Percentiles rank a stretch among this genome's conserved stretches.
Evolutionary conservation across 352 stramenopile genomes (phyloP).

Genomic region (Globisporangium nagaii): DNA sequence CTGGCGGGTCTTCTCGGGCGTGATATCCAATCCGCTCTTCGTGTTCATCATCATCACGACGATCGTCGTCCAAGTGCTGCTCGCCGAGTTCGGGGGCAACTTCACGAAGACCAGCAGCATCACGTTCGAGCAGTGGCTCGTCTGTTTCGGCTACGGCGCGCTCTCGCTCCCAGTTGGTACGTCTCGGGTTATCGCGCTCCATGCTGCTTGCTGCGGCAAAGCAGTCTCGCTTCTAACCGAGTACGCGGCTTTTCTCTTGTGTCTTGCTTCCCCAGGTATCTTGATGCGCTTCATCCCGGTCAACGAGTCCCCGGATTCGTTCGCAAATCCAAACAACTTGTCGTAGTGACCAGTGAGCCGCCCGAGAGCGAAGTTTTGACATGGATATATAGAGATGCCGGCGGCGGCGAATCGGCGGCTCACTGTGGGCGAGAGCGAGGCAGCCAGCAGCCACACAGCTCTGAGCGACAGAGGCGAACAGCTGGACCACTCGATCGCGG

Average conservation of each 20-base stretch:
- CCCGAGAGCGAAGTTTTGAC: slow-evolving; percentile 9
- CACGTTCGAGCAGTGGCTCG: slow-evolving; percentile 52
- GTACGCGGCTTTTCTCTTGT: neutral
- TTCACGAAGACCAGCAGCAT: slow-evolving; percentile 78
- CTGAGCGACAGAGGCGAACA: too few species aligned
- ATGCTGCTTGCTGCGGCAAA: too few species aligned
- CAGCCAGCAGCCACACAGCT: neutral
- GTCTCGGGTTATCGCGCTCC: neutral
- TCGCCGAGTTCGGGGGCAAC: slow-evolving; percentile 94
- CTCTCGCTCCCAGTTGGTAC: slow-evolving; percentile 68
- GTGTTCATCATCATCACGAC: slow-evolving; percentile 90
- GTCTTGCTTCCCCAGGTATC: slow-evolving; percentile 25
- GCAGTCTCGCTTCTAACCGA: too few species aligned
- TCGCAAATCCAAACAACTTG: slow-evolving; percentile 71
- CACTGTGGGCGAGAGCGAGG: neutral
- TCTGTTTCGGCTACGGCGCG: slow-evolving; percentile 51
- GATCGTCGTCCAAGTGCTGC: slow-evolving; percentile 91
- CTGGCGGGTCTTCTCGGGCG: slow-evolving; percentile 92
- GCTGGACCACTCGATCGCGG: too few species aligned
- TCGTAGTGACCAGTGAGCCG: slow-evolving; percentile 25
- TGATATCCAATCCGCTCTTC: slow-evolving; percentile 92
- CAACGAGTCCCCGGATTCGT: slow-evolving; percentile 53
- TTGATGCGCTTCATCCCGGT: slow-evolving; percentile 75
- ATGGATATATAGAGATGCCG: slow-evolving; percentile 1
- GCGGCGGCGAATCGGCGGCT: neutral